Evolutionary conservation across 2,329 filamentous ascomycete species (phyloP).

Genomic region (Hypoxylon sp.): DNA sequence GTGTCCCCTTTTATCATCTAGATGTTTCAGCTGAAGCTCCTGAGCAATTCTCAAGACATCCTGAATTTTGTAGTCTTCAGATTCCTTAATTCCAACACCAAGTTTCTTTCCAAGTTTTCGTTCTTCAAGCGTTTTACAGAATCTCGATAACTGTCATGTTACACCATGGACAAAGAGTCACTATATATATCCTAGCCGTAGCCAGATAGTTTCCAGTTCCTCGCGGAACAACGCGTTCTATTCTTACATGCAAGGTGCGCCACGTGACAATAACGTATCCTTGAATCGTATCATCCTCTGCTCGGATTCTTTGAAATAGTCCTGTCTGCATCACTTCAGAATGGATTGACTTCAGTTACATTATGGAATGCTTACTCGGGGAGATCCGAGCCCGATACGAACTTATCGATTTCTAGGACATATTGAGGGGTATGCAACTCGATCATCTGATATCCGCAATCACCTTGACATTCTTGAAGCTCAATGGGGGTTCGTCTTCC

Average conservation of each 20-base stretch:
- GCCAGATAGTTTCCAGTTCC: no score
- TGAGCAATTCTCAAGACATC: conserved; percentile 40
- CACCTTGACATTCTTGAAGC: no score
- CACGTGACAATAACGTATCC: no score
- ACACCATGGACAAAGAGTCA: no score
- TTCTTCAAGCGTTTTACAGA: conserved; percentile 36
- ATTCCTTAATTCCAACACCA: conserved; percentile 34
- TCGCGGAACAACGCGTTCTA: no score
- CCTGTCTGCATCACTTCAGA: conserved; percentile 18
- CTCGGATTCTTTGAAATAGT: conserved; percentile 38
- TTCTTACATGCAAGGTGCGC: no score
- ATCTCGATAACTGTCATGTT: no score
- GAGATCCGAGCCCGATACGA: conserved; percentile 18
- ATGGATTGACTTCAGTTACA: background rate
- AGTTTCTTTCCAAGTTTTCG: conserved; percentile 39
- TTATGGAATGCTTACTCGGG: conserved; percentile 15
- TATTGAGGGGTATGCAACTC: conserved; percentile 30
- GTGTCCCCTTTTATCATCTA: conserved; percentile 27
- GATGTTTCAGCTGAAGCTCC: conserved; percentile 33
- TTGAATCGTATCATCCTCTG: conserved; percentile 35
- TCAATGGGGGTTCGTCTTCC: no score
- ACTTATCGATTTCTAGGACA: conserved; percentile 34
- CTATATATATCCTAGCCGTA: no score
- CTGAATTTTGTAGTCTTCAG: conserved; percentile 34
- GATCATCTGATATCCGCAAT: no score